Conservation (phyloP, 129 eudicot genomes). For the Artemisia argyi region DNA sequence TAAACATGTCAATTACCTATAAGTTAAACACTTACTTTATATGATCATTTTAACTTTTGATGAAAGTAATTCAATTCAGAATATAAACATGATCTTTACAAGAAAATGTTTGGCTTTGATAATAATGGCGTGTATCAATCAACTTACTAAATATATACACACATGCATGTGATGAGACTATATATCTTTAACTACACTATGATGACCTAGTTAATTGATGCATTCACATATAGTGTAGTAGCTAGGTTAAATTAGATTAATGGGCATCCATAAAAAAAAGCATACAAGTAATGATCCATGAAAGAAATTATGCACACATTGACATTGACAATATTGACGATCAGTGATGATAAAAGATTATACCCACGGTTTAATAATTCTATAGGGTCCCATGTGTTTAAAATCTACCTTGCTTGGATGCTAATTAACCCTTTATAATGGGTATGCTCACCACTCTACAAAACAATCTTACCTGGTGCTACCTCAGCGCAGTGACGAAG, state of each 20-base stretch:
- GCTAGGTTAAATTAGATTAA: no score
- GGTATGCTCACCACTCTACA: no score
- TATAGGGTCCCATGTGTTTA: constrained; percentile 16
- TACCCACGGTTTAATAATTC: no score
- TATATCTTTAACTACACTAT: constrained; percentile 1
- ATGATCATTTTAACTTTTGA: no score
- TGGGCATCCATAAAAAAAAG: not conserved
- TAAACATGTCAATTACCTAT: no score
- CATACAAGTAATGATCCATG: constrained; percentile 24
- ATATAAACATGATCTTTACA: no score
- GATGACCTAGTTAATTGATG: constrained; percentile 21
- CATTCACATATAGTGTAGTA: constrained; percentile 8
- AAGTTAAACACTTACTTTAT: no score
- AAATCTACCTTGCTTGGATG: not conserved
- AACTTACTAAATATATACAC: not conserved
- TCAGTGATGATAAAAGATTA: not conserved
- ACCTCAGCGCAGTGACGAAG: no score
- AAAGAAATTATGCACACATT: constrained; percentile 23
- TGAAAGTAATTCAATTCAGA: no score
- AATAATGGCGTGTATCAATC: no score
- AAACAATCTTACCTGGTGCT: no score
- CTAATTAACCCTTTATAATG: not conserved
- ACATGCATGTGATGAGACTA: constrained; percentile 18
- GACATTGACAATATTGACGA: constrained; percentile 6
- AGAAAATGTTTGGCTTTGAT: no score